Percentiles rank a stretch among this genome's conserved stretches.
Conservation (phyloP, 371 early-diverging fungal species). For the Rhizopus microsporus region DNA sequence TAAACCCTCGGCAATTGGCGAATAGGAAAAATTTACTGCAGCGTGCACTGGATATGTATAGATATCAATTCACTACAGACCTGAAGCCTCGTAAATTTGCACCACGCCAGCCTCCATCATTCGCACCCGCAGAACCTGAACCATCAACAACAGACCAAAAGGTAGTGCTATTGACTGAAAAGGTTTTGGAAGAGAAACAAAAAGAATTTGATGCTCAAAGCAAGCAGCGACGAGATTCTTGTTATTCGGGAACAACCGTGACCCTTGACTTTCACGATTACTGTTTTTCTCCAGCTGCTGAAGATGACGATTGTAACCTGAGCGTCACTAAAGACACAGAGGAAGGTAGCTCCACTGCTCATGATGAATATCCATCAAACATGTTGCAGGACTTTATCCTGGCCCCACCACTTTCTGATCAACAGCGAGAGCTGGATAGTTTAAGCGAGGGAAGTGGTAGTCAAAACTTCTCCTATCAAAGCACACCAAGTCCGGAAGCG, state of each 20-base stretch:
- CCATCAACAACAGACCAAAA: background rate
- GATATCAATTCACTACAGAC: constrained; percentile 41
- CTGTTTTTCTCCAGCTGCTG: constrained; percentile 46
- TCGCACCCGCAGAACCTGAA: constrained; percentile 1
- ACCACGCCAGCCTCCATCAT: constrained; percentile 36
- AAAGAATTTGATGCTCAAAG: constrained; percentile 15
- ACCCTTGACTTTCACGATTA: constrained; percentile 49
- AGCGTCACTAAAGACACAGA: constrained; percentile 1
- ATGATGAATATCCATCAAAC: background rate
- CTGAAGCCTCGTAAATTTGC: constrained; percentile 44
- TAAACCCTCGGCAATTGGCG: constrained; percentile 50
- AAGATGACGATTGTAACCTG: constrained; percentile 15
- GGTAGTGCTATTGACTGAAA: constrained; percentile 14
- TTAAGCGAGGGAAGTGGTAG: constrained; percentile 10
- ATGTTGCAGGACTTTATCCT: constrained; percentile 20
- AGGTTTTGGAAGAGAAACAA: constrained; percentile 25
- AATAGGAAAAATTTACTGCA: constrained; percentile 49
- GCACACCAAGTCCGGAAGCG: constrained; percentile 24
- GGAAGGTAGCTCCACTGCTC: constrained; percentile 12
- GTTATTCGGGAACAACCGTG: constrained; percentile 43
- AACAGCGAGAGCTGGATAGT: background rate
- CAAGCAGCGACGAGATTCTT: constrained; percentile 17
- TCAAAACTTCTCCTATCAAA: constrained; percentile 16
- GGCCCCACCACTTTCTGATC: background rate
- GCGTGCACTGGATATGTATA: constrained; percentile 46